Base-by-base conservation (phyloP, 164 flowering plant genomes). In the Echeveria elegans region DNA sequence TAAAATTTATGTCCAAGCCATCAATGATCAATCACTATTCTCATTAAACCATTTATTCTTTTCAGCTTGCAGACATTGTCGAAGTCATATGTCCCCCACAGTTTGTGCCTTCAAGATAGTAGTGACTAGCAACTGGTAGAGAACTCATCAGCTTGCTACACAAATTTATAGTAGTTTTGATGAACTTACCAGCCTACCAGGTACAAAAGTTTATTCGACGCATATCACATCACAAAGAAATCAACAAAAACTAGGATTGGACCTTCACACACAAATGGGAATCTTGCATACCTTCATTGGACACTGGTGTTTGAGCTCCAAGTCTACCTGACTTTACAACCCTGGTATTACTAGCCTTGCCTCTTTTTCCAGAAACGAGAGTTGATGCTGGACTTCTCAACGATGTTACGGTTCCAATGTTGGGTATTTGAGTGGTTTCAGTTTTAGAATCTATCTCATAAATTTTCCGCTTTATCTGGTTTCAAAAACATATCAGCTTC, bases 401-500 rank as follows among this genome's bases (percentile, higher is more conserved):
- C 21, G 64, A 71, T 65, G 71, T 79, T 41, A 75, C 65, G 60
- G 50, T 65, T 43, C 78, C 83, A 72, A 30, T 66, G 29, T 72
- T 66, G 28, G 76, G 64, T 73, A 73, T 65, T 45, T 77, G 78
- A 63, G 68, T 76, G 40, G 81, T 73, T 50, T 80, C 85, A 32
- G 65, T 73, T 72, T 77, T 79, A 71, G 40, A 75, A 29, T 80
- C 82, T 36, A 70, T 67, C 40, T 66, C 34, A 15, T 77, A 84
- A 71, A 70, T 81, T 73, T 83, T 82, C 72, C 87, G 71, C 83
- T 84, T 82, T 64, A 80, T 64, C 50, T 76, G 82, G 82, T 79
- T 56, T 66, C 29, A 43, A 16, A 43, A 43, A 43, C 47, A 43
- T 15, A 43, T 15, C 47, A 15, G 47, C 47, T 12, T 12, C 47